Base-by-base conservation (phyloP, 2,329 filamentous ascomycete species). In the Penicillium sp. region DNA sequence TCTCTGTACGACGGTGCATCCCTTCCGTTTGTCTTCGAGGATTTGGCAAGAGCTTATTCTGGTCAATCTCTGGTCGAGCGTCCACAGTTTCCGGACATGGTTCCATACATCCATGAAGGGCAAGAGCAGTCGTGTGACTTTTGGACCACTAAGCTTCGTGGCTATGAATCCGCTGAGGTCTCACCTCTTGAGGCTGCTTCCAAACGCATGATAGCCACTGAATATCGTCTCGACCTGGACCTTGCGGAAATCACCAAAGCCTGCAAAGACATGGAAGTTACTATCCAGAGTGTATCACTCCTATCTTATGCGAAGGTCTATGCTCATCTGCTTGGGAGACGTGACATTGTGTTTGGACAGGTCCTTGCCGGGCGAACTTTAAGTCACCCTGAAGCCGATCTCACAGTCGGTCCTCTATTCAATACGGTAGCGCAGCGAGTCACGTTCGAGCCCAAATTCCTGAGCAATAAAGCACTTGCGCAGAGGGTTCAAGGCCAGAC, bases 1-100 rank as follows among this genome's bases (percentile, higher is more conserved):
- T 91, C 92, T 0, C 81, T 96, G 9, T 97, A 96, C 66, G 93
- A 97, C 70, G 93, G 92, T 1, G 91, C 88, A 84, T 96, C 92
- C 1, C 81, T 96, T 6, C 80, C 82, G 2, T 79, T 94, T n/a
- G 75, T 96, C 2, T 91, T 93, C 64, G 79, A 84, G 38, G 87
- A 93, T 67, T 83, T 96, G 0, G 75, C 82, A 7, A 78, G 76
- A 11, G 86, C 89, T 1, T 96, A 95, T 65, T 55, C 80, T 4
- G 78, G 78, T 2, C n/a, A 50, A 26, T 6, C 30, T 26, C 57
- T 56, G 8, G 17, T 45, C 3, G 21, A 64, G 17, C 59, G 71
- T 47, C 68, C 69, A 3, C 66, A 68, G 6, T 73, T 73, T 58
- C 67, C 84, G n/a, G 67, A 78, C 1, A 83, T 87, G n/a, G 77